A percentile compares a stretch with the other conserved stretches of the same genome.
These are phyloP conservation scores for Nannizzia gypsea DNA, from an alignment of 2,329 filamentous ascomycete species.

Conservation along the genomic window DNA sequence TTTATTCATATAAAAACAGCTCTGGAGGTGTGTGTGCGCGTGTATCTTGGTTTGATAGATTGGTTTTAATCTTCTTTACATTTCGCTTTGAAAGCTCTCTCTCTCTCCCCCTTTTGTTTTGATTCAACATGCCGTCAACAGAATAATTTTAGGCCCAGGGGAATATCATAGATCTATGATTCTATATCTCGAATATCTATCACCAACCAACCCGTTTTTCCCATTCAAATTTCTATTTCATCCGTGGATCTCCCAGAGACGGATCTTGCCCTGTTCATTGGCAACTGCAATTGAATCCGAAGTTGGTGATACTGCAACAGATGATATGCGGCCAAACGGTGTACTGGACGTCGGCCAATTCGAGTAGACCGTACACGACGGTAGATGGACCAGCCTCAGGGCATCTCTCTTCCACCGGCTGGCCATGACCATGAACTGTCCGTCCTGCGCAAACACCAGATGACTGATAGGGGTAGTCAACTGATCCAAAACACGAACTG, in stretches of 20 bases:
- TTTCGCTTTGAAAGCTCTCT: background rate
- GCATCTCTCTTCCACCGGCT: slow-evolving; percentile 83
- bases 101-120: background rate
- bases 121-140: background rate
- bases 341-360: slow-evolving; percentile 95
- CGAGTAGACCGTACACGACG: slow-evolving; percentile 82
- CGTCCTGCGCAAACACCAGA: slow-evolving; percentile 73
- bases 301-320: slow-evolving; percentile 54
- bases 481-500: slow-evolving; percentile 65
- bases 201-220: background rate
- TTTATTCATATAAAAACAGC: background rate
- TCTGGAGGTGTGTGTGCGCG: background rate
- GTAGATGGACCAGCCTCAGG: slow-evolving; percentile 74
- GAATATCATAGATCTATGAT: background rate
- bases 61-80: background rate
- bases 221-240: slow-evolving; percentile 27
- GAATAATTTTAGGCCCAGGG: background rate
- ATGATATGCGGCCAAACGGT: slow-evolving; percentile 70
- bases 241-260: slow-evolving; percentile 75
- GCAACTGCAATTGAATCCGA: slow-evolving; percentile 69
- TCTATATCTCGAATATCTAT: background rate
- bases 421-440: slow-evolving; percentile 76
- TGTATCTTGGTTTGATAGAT: background rate
- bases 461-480: slow-evolving; percentile 74
- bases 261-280: slow-evolving; percentile 78